phyloP scores from a whole-genome alignment of 192 early-diverging fungal genomes.

The Backusella tarrabulga region DNA sequence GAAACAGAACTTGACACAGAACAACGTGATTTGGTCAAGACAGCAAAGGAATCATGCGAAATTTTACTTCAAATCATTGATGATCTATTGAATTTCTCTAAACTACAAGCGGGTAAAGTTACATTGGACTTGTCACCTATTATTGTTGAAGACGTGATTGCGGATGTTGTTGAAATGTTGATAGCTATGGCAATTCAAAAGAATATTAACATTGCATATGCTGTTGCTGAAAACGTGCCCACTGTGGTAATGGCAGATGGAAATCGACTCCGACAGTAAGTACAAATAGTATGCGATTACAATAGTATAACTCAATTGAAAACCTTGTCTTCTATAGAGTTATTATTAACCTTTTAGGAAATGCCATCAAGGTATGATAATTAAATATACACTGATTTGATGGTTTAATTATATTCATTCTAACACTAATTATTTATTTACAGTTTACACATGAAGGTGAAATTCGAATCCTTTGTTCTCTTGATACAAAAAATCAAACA shows the following conservation, averaged over 20 bases:
- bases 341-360: conserved; percentile 71
- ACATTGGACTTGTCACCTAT: conserved; percentile 41
- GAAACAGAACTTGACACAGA: conserved; percentile 46
- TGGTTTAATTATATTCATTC: not conserved
- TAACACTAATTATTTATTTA: not conserved
- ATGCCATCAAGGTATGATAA: conserved; percentile 58
- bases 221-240: conserved; percentile 57
- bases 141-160: conserved; percentile 44
- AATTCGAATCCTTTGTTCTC: conserved; percentile 48
- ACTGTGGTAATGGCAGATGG: conserved; percentile 64
- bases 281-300: not conserved
- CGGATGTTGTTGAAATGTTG: conserved; percentile 56
- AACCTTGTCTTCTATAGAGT: conserved; percentile 23
- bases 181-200: conserved; percentile 63
- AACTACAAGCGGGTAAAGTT: conserved; percentile 49
- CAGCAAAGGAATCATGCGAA: conserved; percentile 50
- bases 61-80: conserved; percentile 51
- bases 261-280: conserved; percentile 59
- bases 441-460: conserved; percentile 57
- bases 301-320: no score
- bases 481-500: conserved; percentile 16
- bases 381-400: not conserved
- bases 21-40: conserved; percentile 49
- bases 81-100: conserved; percentile 49
- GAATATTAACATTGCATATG: conserved; percentile 53